phyloP scores from a whole-genome alignment of 2,329 filamentous ascomycete species.

The Cladophialophora immunda region DNA sequence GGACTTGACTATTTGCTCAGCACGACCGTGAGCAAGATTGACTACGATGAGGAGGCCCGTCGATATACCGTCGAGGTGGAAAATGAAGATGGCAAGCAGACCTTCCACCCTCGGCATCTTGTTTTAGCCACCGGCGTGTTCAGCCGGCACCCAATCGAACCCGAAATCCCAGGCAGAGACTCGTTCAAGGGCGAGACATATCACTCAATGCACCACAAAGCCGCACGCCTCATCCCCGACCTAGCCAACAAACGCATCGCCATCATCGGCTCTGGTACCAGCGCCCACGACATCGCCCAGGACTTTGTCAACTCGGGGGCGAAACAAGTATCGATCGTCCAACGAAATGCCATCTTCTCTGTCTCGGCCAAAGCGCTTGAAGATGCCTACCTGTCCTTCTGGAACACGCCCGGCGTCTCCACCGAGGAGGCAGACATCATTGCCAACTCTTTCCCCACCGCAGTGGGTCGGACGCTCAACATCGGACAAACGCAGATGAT shows the following conservation, averaged over 20 bases:
- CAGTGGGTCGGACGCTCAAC: conserved; percentile 57
- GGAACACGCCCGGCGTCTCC: conserved; percentile 50
- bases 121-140: conserved; percentile 59
- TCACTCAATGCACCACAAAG: conserved; percentile 51
- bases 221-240: conserved; percentile 49
- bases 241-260: conserved; percentile 50
- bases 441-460: conserved; percentile 56
- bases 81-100: conserved; percentile 33
- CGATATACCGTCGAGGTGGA: conserved; percentile 50
- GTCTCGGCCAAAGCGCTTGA: conserved; percentile 41
- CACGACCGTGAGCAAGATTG: conserved; percentile 50
- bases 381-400: conserved; percentile 62
- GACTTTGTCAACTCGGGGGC: conserved; percentile 59
- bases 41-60: conserved; percentile 49
- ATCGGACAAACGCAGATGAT: conserved; percentile 50
- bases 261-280: conserved; percentile 60
- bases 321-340: conserved; percentile 62
- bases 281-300: conserved; percentile 52
- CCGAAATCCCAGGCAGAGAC: conserved; percentile 49
- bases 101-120: conserved; percentile 54
- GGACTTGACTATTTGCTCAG: conserved; percentile 58
- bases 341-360: conserved; percentile 44
- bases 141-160: conserved; percentile 50
- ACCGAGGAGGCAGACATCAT: conserved; percentile 62
- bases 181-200: conserved; percentile 52